A percentile compares a stretch with the other conserved stretches of the same genome.
These are phyloP conservation scores for Fraxinus americana DNA, from an alignment of 257 asterid species.

Conservation along the genomic window DNA sequence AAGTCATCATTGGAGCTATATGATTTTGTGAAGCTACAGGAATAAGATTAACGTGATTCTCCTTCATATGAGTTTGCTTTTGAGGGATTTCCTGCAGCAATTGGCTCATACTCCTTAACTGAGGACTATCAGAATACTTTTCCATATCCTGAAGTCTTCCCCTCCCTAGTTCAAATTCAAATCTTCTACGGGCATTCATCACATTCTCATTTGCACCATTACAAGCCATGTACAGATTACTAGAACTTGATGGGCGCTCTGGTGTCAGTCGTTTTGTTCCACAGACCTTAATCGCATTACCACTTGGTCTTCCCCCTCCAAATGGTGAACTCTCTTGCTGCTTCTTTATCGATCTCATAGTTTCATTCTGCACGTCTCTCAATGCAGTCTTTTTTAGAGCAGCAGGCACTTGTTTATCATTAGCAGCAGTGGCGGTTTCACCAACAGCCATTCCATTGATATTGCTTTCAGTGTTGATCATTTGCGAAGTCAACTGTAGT, in stretches of 20 bases:
- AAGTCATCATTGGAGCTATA: conserved; percentile 38
- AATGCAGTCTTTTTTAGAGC: conserved; percentile 67
- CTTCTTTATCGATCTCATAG: conserved; percentile 41
- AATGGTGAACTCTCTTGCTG: conserved; percentile 48
- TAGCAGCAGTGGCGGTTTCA: conserved; percentile 40
- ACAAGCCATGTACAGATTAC: conserved; percentile 47
- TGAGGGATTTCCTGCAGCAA: conserved; percentile 45
- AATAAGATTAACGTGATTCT: conserved; percentile 32
- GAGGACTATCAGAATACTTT: conserved; percentile 46
- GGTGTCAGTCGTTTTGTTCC: conserved; percentile 82
- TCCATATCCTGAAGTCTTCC: conserved; percentile 68
- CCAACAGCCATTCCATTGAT: conserved; percentile 38
- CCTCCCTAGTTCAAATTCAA: conserved; percentile 84
- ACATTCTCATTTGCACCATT: conserved; percentile 70
- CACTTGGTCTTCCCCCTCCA: conserved; percentile 46
- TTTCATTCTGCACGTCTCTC: conserved; percentile 87
- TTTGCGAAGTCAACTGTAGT: conserved; percentile 37
- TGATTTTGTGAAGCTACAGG: conserved; percentile 43
- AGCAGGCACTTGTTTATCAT: conserved; percentile 53
- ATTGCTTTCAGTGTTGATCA: conserved; percentile 59
- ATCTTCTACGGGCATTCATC: conserved; percentile 81
- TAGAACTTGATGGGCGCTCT: conserved; percentile 66
- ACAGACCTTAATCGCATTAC: conserved; percentile 64
- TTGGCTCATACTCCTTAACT: conserved; percentile 39
- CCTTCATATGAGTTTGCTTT: conserved; percentile 43